Evolutionary conservation across 2,329 filamentous ascomycete genomes (phyloP).

Genomic region (Alternaria sp.): DNA sequence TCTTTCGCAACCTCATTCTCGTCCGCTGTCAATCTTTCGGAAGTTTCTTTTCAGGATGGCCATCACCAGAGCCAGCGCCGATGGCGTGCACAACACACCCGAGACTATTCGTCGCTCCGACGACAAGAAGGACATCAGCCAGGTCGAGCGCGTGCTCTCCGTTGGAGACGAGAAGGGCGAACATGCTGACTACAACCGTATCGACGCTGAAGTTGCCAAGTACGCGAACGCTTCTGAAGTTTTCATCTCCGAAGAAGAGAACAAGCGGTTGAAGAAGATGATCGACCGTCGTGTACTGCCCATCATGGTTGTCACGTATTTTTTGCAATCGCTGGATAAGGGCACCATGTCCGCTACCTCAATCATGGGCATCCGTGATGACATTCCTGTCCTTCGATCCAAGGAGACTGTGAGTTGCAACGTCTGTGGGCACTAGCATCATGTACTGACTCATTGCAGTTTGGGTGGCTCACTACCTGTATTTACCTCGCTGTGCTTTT

Average conservation of each 20-base stretch:
- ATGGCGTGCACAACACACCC: conserved; percentile 29
- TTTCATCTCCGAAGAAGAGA: conserved; percentile 67
- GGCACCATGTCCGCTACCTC: conserved; percentile 69
- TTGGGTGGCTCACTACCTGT: conserved; percentile 75
- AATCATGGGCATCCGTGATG: conserved; percentile 67
- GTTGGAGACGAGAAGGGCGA: conserved; percentile 59
- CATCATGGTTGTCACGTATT: conserved; percentile 78
- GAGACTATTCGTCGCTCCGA: conserved; percentile 25
- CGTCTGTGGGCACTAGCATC: conserved; percentile 4
- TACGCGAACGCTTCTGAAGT: conserved; percentile 67
- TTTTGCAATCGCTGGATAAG: conserved; percentile 73
- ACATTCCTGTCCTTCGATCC: conserved; percentile 44
- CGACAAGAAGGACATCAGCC: conserved; percentile 49
- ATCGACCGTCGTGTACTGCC: conserved; percentile 73
- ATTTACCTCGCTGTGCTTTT: conserved; percentile 76
- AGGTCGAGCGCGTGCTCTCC: conserved; percentile 62
- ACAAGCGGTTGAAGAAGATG: conserved; percentile 66
- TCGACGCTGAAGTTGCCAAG: conserved; percentile 75
- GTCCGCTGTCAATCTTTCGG: conserved; percentile 21
- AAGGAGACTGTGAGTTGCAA: conserved; percentile 38
- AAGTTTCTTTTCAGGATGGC: conserved; percentile 34
- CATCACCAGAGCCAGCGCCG: conserved; percentile 24
- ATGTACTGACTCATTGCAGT: conserved; percentile 54
- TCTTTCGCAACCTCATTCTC: conserved; percentile 17
- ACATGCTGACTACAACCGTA: conserved; percentile 64